These are phyloP conservation scores for Backusella tarrabulga DNA, from an alignment of 192 early-diverging fungal genomes.

Conservation along the genomic window DNA sequence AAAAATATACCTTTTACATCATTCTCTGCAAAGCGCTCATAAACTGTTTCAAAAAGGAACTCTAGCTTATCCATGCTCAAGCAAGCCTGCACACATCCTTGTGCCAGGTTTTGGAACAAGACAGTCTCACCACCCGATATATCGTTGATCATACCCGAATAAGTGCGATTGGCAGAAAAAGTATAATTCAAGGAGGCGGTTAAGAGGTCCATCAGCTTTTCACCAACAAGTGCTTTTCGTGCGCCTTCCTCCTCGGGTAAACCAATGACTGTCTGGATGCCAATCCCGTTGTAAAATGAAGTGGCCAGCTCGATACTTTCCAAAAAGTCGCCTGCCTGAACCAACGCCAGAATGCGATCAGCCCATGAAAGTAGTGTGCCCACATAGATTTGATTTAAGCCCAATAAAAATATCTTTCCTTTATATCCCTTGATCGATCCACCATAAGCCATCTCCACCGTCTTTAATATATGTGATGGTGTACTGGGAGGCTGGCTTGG, in stretches of 20 bases:
- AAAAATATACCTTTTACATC: slow-evolving; percentile 49
- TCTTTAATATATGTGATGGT: slow-evolving; percentile 2
- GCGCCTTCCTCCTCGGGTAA: slow-evolving; percentile 54
- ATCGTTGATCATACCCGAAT: slow-evolving; percentile 40
- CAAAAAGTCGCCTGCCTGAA: slow-evolving; percentile 56
- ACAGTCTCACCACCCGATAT: slow-evolving; percentile 39
- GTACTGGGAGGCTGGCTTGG: not conserved
- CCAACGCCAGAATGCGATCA: slow-evolving; percentile 54
- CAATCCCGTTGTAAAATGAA: slow-evolving; percentile 54
- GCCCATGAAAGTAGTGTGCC: slow-evolving; percentile 58
- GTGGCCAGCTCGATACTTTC: slow-evolving; percentile 58
- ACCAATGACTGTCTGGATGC: slow-evolving; percentile 58
- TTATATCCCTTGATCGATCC: slow-evolving; percentile 54
- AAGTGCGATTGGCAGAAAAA: slow-evolving; percentile 47
- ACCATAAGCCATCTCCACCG: slow-evolving; percentile 51
- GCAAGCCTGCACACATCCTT: slow-evolving; percentile 53
- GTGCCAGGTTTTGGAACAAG: slow-evolving; percentile 47
- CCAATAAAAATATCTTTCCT: slow-evolving; percentile 58
- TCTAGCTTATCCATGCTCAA: slow-evolving; percentile 50
- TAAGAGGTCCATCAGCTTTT: slow-evolving; percentile 54
- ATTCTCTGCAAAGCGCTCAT: slow-evolving; percentile 52
- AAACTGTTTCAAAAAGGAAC: slow-evolving; percentile 53
- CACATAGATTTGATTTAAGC: slow-evolving; percentile 50
- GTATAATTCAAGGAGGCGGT: slow-evolving; percentile 52
- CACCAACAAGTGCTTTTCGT: slow-evolving; percentile 50